phyloP scores from a whole-genome alignment of 1,139 yeast genomes.

The Debaryomyces subglobosus region DNA sequence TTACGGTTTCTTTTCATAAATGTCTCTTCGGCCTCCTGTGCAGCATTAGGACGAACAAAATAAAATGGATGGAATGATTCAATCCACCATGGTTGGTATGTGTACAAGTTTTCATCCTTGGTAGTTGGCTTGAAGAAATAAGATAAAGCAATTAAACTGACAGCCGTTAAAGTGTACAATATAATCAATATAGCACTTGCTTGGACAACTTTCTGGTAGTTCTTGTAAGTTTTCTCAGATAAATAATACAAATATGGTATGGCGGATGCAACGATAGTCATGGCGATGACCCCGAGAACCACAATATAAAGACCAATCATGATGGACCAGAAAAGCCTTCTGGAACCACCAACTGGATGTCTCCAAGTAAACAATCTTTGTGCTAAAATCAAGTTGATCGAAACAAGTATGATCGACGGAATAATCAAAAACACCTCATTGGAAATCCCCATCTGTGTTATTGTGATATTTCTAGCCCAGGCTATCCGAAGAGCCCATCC shows the following conservation, averaged over 20 bases:
- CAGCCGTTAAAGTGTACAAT: conserved; percentile 61
- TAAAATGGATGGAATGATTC: conserved; percentile 60
- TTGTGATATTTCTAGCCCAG: conserved; percentile 57
- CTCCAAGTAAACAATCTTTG: conserved; percentile 82
- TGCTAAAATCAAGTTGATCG: conserved; percentile 67
- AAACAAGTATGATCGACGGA: conserved; percentile 57
- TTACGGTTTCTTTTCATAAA: conserved; percentile 53
- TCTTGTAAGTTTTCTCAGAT: conserved; percentile 43
- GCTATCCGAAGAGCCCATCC: conserved; percentile 65
- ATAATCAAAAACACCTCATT: conserved; percentile 61
- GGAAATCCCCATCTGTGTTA: conserved; percentile 57
- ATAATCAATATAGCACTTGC: conserved; percentile 60
- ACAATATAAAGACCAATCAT: conserved; percentile 57
- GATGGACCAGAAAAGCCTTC: conserved; percentile 52
- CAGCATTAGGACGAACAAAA: conserved; percentile 54
- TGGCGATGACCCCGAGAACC: conserved; percentile 60
- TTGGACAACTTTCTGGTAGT: conserved; percentile 60
- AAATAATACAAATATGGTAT: conserved; percentile 66
- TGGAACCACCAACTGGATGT: conserved; percentile 75
- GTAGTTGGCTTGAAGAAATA: conserved; percentile 59
- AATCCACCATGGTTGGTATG: conserved; percentile 83
- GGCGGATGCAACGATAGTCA: conserved; percentile 70
- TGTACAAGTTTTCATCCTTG: conserved; percentile 54
- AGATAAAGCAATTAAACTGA: conserved; percentile 52
- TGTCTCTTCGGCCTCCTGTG: conserved; percentile 51